Evolutionary conservation across 2,329 filamentous ascomycete species (phyloP), one percentile per base, ranked within the genome.

Genomic region (Phialocephala sp.): DNA sequence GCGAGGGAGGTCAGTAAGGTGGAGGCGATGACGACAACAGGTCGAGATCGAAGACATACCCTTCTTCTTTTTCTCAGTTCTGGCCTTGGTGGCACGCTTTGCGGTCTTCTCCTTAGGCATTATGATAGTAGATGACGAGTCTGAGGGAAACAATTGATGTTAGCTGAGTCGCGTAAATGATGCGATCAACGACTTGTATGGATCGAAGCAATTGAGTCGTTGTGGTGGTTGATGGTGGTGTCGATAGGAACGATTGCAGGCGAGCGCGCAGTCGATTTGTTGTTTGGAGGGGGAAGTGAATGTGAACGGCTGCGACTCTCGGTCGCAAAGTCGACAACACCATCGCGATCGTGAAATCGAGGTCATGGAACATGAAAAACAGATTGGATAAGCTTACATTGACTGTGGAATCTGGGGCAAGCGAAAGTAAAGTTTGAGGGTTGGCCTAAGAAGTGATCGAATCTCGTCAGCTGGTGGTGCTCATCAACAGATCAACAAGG

Each of bases 41-140:
- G 27, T 35, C 35, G 45, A 20, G n/a, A 50, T 39, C 1, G 1
- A 14, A 62, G 18, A 32, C 82, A 67, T 78, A 89, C 88, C 89
- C 86, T 91, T 91, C 88, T 91, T 91, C 83, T 87, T 89, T 83
- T 89, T 89, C 77, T 85, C 84, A 68, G 80, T 80, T 69, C 83
- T 79, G 77, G 79, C 77, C 82, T 87, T 88, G 77, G 82, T 79
- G 80, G 87, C 88, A 78, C 87, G 84, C 76, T 85, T 85, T 72
- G 75, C 84, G 70, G 83, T 80, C 80, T 86, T 86, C 73, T 88
- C 87, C 83, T 91, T 91, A 76, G 89, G 88, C 89, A 91, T 91
- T 70, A 71, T 87, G 76, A 66, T 54, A 59, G 69, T 59, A 27
- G 60, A 66, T 61, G 36, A 27, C 39, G 68, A 20, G 56, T 66